These are phyloP conservation scores for Diaporthe helianthi DNA, from an alignment of 2,329 filamentous ascomycete genomes.

Conservation along the genomic window DNA sequence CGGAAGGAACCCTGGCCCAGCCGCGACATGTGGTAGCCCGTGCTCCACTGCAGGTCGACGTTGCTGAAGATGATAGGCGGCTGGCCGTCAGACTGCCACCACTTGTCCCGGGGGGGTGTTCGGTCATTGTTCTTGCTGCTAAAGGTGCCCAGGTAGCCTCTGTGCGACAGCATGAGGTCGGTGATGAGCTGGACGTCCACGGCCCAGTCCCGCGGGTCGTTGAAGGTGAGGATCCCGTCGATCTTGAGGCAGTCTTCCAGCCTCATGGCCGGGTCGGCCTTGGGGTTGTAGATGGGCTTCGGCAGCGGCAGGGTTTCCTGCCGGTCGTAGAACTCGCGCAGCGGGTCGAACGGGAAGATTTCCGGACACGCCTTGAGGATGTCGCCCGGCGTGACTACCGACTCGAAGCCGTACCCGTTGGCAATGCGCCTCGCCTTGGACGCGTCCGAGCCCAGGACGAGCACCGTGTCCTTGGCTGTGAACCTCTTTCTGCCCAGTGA, in stretches of 20 bases:
- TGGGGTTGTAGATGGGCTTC: conserved; percentile 39
- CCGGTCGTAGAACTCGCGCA: conserved; percentile 68
- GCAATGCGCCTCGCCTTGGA: conserved; percentile 76
- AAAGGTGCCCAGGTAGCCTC: conserved; percentile 83
- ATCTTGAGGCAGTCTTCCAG: conserved; percentile 68
- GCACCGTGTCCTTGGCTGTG: conserved; percentile 65
- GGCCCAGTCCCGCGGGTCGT: conserved; percentile 96
- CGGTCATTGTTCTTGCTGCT: conserved; percentile 73
- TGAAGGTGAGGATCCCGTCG: conserved; percentile 91
- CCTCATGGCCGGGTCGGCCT: conserved; percentile 33
- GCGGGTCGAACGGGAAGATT: conserved; percentile 83
- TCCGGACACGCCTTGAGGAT: conserved; percentile 76
- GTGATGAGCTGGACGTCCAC: conserved; percentile 85
- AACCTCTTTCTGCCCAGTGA: conserved; percentile 47
- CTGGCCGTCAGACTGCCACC: conserved; percentile 85
- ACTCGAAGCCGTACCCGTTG: conserved; percentile 78
- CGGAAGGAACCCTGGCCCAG: conserved; percentile 93
- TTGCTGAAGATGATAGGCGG: conserved; percentile 88
- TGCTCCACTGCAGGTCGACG: conserved; percentile 88
- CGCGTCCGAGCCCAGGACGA: conserved; percentile 76
- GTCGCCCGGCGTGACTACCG: conserved; percentile 85
- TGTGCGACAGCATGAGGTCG: conserved; percentile 79
- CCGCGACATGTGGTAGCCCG: conserved; percentile 82
- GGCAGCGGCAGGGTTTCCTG: conserved; percentile 65
- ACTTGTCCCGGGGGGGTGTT: conserved; percentile 67